Evolutionary conservation across 169 alveolate genomes (phyloP), one percentile per base, ranked within the genome.

Genomic region (Plasmodium fragile): DNA sequence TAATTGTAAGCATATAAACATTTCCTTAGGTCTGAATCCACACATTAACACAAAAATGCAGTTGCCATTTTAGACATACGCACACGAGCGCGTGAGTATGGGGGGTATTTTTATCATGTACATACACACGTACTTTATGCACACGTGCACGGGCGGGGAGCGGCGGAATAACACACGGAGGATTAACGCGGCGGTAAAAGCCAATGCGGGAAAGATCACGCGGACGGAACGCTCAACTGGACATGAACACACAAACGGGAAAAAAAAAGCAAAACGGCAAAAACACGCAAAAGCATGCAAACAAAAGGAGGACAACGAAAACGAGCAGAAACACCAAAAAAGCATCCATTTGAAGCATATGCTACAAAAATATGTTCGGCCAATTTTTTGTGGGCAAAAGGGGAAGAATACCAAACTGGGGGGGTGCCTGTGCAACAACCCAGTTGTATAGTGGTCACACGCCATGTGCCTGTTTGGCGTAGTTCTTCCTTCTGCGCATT

Each of bases 51-150:
- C 45, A 49, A 28, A 28, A 32, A 28, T 39, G 8, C 41, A 32
- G 30, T 18, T 32, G 3, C 28, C 49, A 18, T 28, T 75, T 75
- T 75, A 13, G 41, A 30, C 45, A 11, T 75, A 32, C 7, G 5
- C 11, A 75, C 49, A 7, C 16, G 22, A 7, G 3, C 10, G 49
- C 8, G 30, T 75, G 45, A 1, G 22, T 75, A 18, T 13, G 30
- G 41, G 41, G 45, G 18, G 22, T 75, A 34, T 49, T 49, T 13
- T 13, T 3, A 13, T 18, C 82, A 75, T 75, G 82, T 32, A 75
- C 45, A 75, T 75, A 75, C 82, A 32, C 82, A 65, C 82, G 28
- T 75, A 75, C 28, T 25, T 75, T 75, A 32, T 32, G 28, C 25
- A 22, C 25, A 30, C 4, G 49, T 18, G 28, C 41, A 22, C 32